Conservation (phyloP, 148 eudicot species). For the Camellia sinensis region DNA sequence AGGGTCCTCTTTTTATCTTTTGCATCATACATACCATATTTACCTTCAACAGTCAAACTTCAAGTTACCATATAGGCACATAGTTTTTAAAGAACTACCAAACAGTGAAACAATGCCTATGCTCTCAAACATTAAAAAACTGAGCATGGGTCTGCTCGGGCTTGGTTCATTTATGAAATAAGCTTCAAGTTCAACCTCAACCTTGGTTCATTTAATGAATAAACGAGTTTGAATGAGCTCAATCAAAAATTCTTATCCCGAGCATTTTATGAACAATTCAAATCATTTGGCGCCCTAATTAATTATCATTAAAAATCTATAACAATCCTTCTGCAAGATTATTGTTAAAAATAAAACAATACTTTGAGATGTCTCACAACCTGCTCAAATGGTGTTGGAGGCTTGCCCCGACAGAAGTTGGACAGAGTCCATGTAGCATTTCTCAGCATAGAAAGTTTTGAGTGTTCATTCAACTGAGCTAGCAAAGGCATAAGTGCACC, state of each 20-base stretch:
- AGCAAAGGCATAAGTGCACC: constrained; percentile 87
- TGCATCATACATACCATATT: background rate
- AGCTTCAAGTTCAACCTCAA: background rate
- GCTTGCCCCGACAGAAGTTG: constrained; percentile 92
- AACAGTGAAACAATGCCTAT: background rate
- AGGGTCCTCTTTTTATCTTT: background rate
- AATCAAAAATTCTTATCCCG: background rate
- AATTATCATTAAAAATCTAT: background rate
- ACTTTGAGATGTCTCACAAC: constrained; percentile 24
- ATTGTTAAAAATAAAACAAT: background rate
- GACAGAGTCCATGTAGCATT: constrained; percentile 97
- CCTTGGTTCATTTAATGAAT: background rate
- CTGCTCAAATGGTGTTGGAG: constrained; percentile 89
- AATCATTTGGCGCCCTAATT: background rate
- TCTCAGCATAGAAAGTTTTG: constrained; percentile 90
- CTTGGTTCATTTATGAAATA: background rate
- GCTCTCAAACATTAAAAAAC: background rate
- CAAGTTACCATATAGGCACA: background rate
- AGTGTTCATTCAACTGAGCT: constrained; percentile 74
- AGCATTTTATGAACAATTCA: background rate
- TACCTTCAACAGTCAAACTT: background rate
- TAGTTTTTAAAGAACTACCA: background rate
- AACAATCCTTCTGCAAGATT: background rate
- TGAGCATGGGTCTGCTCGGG: background rate
- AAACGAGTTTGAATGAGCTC: background rate